A percentile compares a stretch with the other conserved stretches of the same genome.
These are phyloP conservation scores for Annulohypoxylon moriforme DNA, from an alignment of 495 filamentous ascomycete species.

Conservation along the genomic window DNA sequence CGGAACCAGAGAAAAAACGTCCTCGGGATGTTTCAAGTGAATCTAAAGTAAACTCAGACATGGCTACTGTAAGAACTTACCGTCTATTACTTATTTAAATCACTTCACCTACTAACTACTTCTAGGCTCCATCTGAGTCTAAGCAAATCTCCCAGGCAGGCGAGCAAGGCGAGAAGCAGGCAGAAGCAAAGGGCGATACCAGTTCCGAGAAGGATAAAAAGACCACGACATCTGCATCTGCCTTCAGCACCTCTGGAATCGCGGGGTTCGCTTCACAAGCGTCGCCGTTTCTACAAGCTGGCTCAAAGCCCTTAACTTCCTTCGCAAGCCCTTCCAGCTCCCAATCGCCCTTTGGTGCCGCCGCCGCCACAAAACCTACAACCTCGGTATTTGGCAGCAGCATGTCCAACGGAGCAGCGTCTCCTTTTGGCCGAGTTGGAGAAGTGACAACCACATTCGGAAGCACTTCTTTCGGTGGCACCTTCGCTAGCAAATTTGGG, in stretches of 20 bases:
- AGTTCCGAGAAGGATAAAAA: slow-evolving; percentile 17
- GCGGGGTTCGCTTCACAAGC: slow-evolving; percentile 44
- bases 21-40: slow-evolving; percentile 56
- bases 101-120: slow-evolving; percentile 1
- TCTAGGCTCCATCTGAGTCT: slow-evolving; percentile 14
- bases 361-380: slow-evolving; percentile 13
- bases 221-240: slow-evolving; percentile 36
- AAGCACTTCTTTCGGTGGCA: slow-evolving; percentile 51
- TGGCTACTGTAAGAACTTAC: slow-evolving; percentile 17
- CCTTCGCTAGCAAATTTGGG: slow-evolving; percentile 58
- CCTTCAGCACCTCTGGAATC: slow-evolving; percentile 47
- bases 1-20: slow-evolving; percentile 68
- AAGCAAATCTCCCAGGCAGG: slow-evolving; percentile 3
- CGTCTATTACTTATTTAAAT: too few species aligned
- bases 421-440: slow-evolving; percentile 42
- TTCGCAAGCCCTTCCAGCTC: slow-evolving; percentile 52
- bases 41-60: slow-evolving; percentile 24
- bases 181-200: not conserved
- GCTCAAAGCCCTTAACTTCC: slow-evolving; percentile 48
- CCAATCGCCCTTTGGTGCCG: slow-evolving; percentile 31
- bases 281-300: slow-evolving; percentile 49
- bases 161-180: slow-evolving; percentile 25
- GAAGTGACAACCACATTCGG: slow-evolving; percentile 41
- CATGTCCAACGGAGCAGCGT: slow-evolving; percentile 31
- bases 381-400: slow-evolving; percentile 41